Base-by-base conservation (phyloP, 352 stramenopile genomes). In the Vaucheria bursata region DNA sequence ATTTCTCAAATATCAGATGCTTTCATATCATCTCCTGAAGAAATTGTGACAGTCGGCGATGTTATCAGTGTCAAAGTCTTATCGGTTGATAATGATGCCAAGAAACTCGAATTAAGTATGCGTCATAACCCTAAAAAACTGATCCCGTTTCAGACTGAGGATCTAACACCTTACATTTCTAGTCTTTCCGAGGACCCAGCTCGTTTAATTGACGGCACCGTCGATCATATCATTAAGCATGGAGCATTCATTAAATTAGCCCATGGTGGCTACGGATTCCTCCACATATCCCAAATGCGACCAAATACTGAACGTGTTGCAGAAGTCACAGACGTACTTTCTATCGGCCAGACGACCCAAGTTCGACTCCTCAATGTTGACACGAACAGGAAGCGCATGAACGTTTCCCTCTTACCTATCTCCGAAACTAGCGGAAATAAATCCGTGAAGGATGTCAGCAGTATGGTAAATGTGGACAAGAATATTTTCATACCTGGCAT, bases 41-140 rank as follows among this genome's bases (percentile, higher is more conserved):
- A 78, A 37, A 72, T 82, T 59, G 79, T 84, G 0, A 70, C 64
- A 38, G 79, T 78, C 29, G 78, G 78, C 18, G 78, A 83, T 73
- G 76, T 68, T 49, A 73, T 83, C 39, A 79, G 3, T 1, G 72
- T 77, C 25, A 7, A 39, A 29, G 59, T 84, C 0, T 49, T 82
- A 0, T 73, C 71, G 45, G 74, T 84, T 25, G 79, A 84, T 40
- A 33, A 32, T 12, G 79, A 78, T 33, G 74, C 52, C 31, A 36
- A 64, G 25, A 84, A 84, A 69, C 71, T 84, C 35, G 79, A 81
- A 35, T 74, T 84, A 18, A 79, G 66, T 38, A 84, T 84, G 79
- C 73, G 79, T 36, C 34, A 71, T 52, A 72, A 71, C 31, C 73
- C 73, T 29, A 73, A 74, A 34, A 25, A 69, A 1, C 37, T 74